Percentiles rank a stretch among this genome's conserved stretches.
phyloP scores from a whole-genome alignment of 176 grass and related monocot genomes.

The Bothriochloa decipiens region DNA sequence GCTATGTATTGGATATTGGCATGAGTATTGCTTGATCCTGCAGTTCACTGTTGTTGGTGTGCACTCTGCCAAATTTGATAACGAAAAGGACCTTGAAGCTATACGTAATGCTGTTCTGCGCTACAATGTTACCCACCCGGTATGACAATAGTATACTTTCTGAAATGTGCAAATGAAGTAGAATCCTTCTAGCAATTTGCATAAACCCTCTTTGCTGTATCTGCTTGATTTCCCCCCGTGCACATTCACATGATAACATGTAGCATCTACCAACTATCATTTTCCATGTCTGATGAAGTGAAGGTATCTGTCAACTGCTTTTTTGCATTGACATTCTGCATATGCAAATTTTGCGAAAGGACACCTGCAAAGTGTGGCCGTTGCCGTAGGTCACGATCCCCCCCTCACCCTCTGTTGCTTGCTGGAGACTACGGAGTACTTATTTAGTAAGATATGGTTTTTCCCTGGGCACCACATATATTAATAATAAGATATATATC shows the following conservation, averaged over 20 bases:
- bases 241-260: background rate
- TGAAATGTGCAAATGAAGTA: constrained; percentile 37
- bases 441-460: background rate
- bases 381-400: background rate
- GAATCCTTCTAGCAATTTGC: constrained; percentile 1
- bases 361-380: background rate
- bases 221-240: background rate
- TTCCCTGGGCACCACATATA: background rate
- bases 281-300: background rate
- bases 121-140: constrained; percentile 74
- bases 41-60: constrained; percentile 98
- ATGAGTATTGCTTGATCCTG: constrained; percentile 36
- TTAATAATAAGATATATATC: background rate
- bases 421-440: no score
- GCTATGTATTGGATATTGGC: constrained; percentile 23
- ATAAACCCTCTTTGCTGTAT: background rate
- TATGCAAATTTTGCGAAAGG: background rate
- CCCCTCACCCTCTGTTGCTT: no score
- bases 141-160: constrained; percentile 47
- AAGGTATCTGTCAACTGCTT: background rate
- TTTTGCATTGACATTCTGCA: no score
- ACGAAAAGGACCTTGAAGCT: constrained; percentile 97
- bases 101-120: constrained; percentile 91
- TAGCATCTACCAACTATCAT: background rate
- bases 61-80: constrained; percentile 99